Evolutionary conservation across 2,329 filamentous ascomycete genomes (phyloP), one percentile per base, ranked within the genome.

Genomic region (Trichoderma brevicompactum): DNA sequence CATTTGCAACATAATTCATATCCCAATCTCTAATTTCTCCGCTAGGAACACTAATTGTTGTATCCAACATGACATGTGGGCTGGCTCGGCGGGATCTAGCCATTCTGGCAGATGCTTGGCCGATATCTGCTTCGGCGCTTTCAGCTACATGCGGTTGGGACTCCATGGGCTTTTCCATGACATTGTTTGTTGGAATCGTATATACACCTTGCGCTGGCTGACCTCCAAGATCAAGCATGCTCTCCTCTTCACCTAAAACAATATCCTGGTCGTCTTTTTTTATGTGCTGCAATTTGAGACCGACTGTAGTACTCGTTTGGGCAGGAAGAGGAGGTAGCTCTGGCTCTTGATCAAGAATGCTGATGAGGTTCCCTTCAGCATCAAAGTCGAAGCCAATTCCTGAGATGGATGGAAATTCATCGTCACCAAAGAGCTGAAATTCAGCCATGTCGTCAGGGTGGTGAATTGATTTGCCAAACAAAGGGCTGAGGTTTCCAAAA

Each of bases 381-480:
- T 85, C 83, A 60, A 86, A 81, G n/a, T 80, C 78, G 32, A 86
- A 75, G 2, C 79, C 80, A 69, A 82, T 77, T 32, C 80, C 79
- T 0, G 74, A 74, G 19, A 79, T 69, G 5, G 73, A 70, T 8
- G 74, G 75, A 32, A 80, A 70, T 2, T 81, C 79, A 10, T 82
- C 78, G 0, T 78, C 76, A 8, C 70, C 75, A 17, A 82, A 76
- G 2, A 76, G 74, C 34, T 76, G 73, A 28, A 73, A 73, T 2
- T 71, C 71, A 2, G 67, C 66, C 63, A 72, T 70, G 8, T 58
- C 56, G 23, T 72, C 68, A 23, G 66, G 34, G 5, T 68, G 65
- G 9, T 67, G 59, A 43, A 69, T 69, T 34, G 63, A 61, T 46
- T 73, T 75, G 13, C 65, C 53, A 15, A 72, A 68, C 15, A 74